Conservation (phyloP, 164 flowering plant species). For the Tinospora cordifolia region DNA sequence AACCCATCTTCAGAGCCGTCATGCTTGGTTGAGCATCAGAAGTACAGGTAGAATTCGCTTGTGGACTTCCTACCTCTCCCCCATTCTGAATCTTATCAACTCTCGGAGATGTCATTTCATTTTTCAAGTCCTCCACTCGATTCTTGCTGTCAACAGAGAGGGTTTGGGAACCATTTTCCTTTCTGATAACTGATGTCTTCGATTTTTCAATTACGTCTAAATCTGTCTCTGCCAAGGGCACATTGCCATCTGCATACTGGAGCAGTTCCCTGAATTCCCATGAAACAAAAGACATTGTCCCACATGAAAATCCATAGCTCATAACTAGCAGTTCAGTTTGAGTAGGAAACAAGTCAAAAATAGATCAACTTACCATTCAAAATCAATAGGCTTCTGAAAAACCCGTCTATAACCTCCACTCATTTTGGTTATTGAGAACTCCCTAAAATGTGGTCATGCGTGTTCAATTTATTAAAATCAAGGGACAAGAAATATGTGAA, state of each 20-base stretch:
- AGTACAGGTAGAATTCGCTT: conserved; percentile 11
- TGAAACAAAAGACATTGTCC: background rate
- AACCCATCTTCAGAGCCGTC: conserved; percentile 62
- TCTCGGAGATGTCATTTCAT: conserved; percentile 9
- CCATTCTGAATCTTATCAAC: conserved; percentile 18
- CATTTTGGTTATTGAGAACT: conserved; percentile 77
- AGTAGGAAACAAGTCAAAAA: background rate
- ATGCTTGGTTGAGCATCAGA: conserved; percentile 30
- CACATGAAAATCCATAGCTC: background rate
- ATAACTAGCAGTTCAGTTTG: background rate
- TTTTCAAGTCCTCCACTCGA: conserved; percentile 16
- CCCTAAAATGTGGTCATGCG: conserved; percentile 37
- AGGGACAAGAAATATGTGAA: background rate
- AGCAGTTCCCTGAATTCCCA: conserved; percentile 57
- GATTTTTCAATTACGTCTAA: conserved; percentile 48
- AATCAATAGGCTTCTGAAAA: conserved; percentile 72
- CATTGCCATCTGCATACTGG: conserved; percentile 46
- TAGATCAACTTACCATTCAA: conserved; percentile 50
- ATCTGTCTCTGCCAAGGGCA: conserved; percentile 78
- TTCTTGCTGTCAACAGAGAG: conserved; percentile 8
- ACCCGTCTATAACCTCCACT: conserved; percentile 82
- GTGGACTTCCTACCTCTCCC: conserved; percentile 17
- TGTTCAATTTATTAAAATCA: conserved; percentile 9
- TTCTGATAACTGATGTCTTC: conserved; percentile 10
- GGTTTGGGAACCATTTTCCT: conserved; percentile 9